Evolutionary conservation across 1,284 basidiomycete genomes (phyloP).

Genomic region (Cutaneotrichosporon sp.): DNA sequence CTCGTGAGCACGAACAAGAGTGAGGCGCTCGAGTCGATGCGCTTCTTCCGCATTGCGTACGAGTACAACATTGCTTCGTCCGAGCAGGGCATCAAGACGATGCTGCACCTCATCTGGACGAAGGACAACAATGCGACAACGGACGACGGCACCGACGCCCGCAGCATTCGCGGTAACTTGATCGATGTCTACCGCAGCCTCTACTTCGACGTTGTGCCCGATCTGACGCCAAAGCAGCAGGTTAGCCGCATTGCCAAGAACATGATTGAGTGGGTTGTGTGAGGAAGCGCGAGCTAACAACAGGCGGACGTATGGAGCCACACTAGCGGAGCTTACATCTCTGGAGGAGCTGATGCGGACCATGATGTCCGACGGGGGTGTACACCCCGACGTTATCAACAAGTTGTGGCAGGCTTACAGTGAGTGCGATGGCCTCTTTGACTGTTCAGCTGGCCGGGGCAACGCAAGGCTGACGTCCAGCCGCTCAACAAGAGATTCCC

Average conservation of each 20-base stretch:
- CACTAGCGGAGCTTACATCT: constrained; percentile 90
- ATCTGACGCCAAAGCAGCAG: constrained; percentile 72
- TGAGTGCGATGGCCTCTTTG: constrained; percentile 48
- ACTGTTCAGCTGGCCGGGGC: background rate
- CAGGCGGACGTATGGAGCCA: constrained; percentile 82
- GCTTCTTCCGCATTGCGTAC: constrained; percentile 82
- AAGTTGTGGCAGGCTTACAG: constrained; percentile 96
- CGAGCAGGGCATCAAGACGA: constrained; percentile 77
- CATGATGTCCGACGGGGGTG: constrained; percentile 73
- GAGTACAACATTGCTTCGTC: constrained; percentile 77
- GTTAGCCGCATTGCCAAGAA: constrained; percentile 95
- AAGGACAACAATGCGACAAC: constrained; percentile 85
- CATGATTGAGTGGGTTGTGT: constrained; percentile 75
- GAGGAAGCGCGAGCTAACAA: background rate
- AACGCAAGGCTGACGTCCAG: no score
- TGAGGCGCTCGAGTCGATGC: constrained; percentile 91
- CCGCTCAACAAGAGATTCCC: constrained; percentile 66
- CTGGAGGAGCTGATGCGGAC: constrained; percentile 93
- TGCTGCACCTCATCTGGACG: constrained; percentile 96
- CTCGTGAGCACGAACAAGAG: constrained; percentile 87
- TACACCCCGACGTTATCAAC: constrained; percentile 76
- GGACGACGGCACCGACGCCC: constrained; percentile 67
- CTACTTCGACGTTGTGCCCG: constrained; percentile 75
- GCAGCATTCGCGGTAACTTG: constrained; percentile 78
- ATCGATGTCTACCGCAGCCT: constrained; percentile 84